A percentile compares a stretch with the other conserved stretches of the same genome.
phyloP scores from a whole-genome alignment of 306 rosid species.

The Rosa lucieae region DNA sequence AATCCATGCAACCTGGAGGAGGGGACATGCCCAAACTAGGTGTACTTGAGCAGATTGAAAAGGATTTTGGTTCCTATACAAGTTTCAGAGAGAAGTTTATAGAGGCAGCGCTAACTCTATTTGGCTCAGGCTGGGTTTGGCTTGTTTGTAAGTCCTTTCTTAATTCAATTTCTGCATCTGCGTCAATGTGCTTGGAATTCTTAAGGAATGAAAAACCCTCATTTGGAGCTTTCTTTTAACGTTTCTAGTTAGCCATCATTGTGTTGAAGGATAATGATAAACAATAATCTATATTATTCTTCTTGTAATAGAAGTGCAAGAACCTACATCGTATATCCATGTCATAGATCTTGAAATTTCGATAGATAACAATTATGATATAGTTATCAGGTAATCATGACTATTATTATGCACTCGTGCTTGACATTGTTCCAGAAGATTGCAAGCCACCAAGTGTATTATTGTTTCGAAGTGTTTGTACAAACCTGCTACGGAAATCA shows the following conservation, averaged over 20 bases:
- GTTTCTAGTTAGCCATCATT: neutral
- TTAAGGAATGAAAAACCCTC: conserved; percentile 12
- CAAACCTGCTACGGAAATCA: neutral
- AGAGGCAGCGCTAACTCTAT: conserved; percentile 64
- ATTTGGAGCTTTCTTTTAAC: neutral
- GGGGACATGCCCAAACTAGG: conserved; percentile 74
- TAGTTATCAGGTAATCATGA: neutral
- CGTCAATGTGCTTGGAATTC: conserved; percentile 6
- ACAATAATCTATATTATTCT: neutral
- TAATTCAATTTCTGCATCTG: neutral
- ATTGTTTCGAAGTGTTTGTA: neutral
- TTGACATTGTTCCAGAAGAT: neutral
- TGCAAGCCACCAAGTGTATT: neutral
- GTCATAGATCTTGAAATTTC: neutral
- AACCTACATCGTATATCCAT: neutral
- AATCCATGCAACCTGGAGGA: conserved; percentile 96
- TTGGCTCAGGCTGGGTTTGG: conserved; percentile 99
- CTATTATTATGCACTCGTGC: neutral
- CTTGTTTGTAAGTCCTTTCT: conserved; percentile 77
- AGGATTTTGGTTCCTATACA: conserved; percentile 85
- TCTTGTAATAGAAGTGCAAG: neutral
- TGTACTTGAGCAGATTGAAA: conserved; percentile 87
- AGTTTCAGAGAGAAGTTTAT: conserved; percentile 72
- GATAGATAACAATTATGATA: neutral
- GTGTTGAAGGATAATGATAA: neutral